Conservation (phyloP, 352 stramenopile species). For the Phytophthora megakarya region DNA sequence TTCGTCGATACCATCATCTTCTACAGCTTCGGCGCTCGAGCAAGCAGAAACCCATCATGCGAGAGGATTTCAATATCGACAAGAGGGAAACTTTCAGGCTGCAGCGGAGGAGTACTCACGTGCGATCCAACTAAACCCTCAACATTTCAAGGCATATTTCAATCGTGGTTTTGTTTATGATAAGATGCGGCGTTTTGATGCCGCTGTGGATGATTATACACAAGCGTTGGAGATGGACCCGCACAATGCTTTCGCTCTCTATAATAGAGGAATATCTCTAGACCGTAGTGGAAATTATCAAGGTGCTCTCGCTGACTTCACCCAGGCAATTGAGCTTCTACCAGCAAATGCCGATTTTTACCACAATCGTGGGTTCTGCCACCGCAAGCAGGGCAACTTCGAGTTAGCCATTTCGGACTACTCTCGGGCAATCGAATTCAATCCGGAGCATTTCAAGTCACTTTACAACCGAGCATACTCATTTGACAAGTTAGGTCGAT, state of each 20-base stretch:
- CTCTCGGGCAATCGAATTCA: constrained; percentile 65
- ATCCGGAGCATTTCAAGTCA: constrained; percentile 87
- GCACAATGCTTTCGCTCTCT: constrained; percentile 76
- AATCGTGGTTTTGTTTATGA: constrained; percentile 89
- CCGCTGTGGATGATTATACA: constrained; percentile 80
- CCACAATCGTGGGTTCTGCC: constrained; percentile 85
- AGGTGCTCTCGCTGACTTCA: constrained; percentile 85
- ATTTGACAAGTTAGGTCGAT: constrained; percentile 80
- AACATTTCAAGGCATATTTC: constrained; percentile 90
- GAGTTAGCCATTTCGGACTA: constrained; percentile 83
- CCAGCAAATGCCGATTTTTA: constrained; percentile 80
- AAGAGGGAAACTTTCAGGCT: constrained; percentile 81
- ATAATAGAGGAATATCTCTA: constrained; percentile 86
- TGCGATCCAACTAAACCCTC: constrained; percentile 71
- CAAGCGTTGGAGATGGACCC: constrained; percentile 70
- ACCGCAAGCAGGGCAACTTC: constrained; percentile 82
- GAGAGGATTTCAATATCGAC: constrained; percentile 71
- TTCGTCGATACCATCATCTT: neutral
- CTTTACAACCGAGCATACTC: constrained; percentile 90
- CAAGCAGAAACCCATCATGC: constrained; percentile 63
- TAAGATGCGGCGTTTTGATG: constrained; percentile 79
- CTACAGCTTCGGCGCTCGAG: constrained; percentile 12
- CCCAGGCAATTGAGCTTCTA: constrained; percentile 75
- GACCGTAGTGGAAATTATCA: constrained; percentile 85
- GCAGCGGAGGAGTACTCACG: constrained; percentile 81